Evolutionary conservation across 306 rosid genomes (phyloP), one percentile per base, ranked within the genome.

Genomic region (Ormosia semicastrata): DNA sequence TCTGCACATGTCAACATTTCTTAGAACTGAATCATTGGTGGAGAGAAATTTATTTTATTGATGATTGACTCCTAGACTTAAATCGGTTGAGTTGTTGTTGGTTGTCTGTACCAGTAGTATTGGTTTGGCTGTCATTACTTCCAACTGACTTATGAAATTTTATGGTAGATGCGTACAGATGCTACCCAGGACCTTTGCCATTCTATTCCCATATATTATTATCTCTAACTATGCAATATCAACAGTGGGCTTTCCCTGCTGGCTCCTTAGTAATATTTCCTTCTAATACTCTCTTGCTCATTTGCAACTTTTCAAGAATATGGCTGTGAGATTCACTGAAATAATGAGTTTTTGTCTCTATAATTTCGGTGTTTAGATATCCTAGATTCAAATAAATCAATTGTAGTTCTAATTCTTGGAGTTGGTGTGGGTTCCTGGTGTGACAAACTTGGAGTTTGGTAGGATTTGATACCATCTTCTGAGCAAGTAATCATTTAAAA

Each of bases 261-360:
- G 43, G 13, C 3, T 69, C 33, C 58, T 66, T 40, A 32, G 7
- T 52, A 7, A 9, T 30, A 47, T 41, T 62, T 68, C 44, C 43
- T 32, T 53, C 57, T 66, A 39, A 36, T 66, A 58, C 49, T 30
- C 49, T 66, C 30, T 54, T 18, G 37, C 47, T 57, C 32, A 73
- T 59, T 33, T 71, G 33, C 29, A 59, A 59, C 15, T 15, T 65
- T 83, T 32, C 52, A 62, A 76, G 66, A 83, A 13, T 52, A 64
- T 60, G 60, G 8, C 46, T 36, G 17, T 73, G 36, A 40, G 62
- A 39, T 41, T 70, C 30, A 47, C 39, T 49, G 77, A 56, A 72
- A 34, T 11, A 65, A 49, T 24, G 15, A 74, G 17, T 66, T 52
- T 15, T 74, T 37, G 41, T 30, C 13, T 36, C 29, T 54, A 65